Conservation (phyloP, 495 filamentous ascomycete genomes). For the Melanomma pulvis-pyrius region DNA sequence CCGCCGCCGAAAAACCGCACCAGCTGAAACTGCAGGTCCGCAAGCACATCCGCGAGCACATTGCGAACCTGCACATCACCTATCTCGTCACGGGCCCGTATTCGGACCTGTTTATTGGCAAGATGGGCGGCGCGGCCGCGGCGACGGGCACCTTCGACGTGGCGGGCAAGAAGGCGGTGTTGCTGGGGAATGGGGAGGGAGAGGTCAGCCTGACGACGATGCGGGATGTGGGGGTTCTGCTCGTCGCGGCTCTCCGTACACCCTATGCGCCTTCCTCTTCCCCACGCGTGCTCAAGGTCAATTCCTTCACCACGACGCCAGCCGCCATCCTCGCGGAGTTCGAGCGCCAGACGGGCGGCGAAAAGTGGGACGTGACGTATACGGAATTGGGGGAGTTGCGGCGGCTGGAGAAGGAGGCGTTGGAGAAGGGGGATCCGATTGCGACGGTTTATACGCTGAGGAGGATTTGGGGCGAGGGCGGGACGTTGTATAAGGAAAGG, state of each 20-base stretch:
- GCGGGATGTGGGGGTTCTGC: constrained; percentile 68
- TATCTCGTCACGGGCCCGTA: constrained; percentile 75
- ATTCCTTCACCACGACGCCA: constrained; percentile 69
- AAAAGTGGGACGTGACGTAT: constrained; percentile 57
- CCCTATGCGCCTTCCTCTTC: constrained; percentile 55
- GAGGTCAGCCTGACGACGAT: constrained; percentile 67
- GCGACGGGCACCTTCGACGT: constrained; percentile 58
- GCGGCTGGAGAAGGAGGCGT: constrained; percentile 57
- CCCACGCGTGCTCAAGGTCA: constrained; percentile 64
- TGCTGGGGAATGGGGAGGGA: constrained; percentile 60
- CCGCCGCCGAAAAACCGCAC: constrained; percentile 65
- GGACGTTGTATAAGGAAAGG: constrained; percentile 67
- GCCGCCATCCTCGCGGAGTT: constrained; percentile 65
- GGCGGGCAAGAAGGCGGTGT: constrained; percentile 57
- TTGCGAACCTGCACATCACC: constrained; percentile 60
- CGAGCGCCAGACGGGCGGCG: constrained; percentile 64
- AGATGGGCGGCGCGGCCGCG: constrained; percentile 48
- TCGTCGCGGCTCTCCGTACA: constrained; percentile 60
- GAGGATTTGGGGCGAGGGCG: constrained; percentile 72
- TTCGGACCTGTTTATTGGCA: constrained; percentile 63
- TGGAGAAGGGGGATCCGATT: constrained; percentile 55
- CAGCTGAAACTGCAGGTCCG: constrained; percentile 70
- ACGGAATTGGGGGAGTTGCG: constrained; percentile 56
- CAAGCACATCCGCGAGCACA: constrained; percentile 54
- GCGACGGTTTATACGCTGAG: constrained; percentile 63